phyloP scores from a whole-genome alignment of 1,284 basidiomycete species.

The Peniophora sp. region DNA sequence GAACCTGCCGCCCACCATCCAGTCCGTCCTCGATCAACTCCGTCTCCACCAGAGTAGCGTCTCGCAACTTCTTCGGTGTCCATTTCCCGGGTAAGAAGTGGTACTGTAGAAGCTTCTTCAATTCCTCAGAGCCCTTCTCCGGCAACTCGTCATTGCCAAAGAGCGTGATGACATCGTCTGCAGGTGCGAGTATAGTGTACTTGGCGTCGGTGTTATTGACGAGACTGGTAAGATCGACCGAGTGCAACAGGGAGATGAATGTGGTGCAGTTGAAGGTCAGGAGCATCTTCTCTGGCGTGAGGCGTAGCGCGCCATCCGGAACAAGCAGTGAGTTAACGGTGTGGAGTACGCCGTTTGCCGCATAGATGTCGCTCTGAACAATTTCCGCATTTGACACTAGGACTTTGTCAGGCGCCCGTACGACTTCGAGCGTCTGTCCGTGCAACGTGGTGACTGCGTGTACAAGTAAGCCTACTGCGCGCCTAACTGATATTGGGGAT shows the following conservation, averaged over 20 bases:
- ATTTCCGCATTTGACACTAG: constrained; percentile 61
- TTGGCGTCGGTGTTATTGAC: constrained; percentile 69
- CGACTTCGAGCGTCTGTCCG: constrained; percentile 59
- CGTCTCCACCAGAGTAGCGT: constrained; percentile 75
- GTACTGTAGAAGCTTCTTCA: constrained; percentile 67
- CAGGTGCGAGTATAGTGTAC: constrained; percentile 84
- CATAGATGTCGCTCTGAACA: constrained; percentile 74
- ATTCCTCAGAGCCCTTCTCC: constrained; percentile 53
- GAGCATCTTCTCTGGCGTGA: constrained; percentile 91
- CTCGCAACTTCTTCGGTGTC: constrained; percentile 57
- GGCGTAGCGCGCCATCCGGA: constrained; percentile 65
- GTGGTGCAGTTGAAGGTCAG: constrained; percentile 84
- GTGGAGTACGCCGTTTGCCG: constrained; percentile 93
- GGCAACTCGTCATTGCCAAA: constrained; percentile 51
- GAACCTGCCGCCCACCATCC: constrained; percentile 61
- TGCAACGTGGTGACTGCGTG: constrained; percentile 62
- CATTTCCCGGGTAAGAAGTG: constrained; percentile 83
- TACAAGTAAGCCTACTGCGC: neutral
- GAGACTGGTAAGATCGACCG: constrained; percentile 68
- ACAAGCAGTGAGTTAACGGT: constrained; percentile 80
- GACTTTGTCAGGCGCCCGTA: constrained; percentile 43
- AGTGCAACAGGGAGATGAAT: constrained; percentile 85
- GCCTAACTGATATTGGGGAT: neutral
- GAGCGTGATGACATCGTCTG: constrained; percentile 74
- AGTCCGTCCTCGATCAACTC: constrained; percentile 65